phyloP scores from a whole-genome alignment of 176 grass and related monocot species.

The Neostapfia colusana region DNA sequence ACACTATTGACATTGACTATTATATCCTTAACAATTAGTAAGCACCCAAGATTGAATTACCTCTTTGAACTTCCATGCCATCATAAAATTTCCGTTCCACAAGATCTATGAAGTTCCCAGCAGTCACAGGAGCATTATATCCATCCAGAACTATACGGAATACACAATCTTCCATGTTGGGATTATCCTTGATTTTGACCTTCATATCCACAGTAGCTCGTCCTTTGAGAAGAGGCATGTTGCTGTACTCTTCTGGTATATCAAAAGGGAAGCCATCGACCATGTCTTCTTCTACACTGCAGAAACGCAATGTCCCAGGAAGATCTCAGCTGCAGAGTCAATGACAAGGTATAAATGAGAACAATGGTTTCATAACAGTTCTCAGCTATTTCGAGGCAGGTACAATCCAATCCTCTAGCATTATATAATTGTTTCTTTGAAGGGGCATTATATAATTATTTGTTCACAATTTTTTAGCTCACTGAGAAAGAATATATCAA shows the following conservation, averaged over 20 bases:
- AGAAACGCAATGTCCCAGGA: constrained; percentile 95
- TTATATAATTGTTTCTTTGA: not conserved
- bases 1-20: too few relatives aligned
- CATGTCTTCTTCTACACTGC: constrained; percentile 99
- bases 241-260: constrained; percentile 87
- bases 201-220: constrained; percentile 95
- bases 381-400: constrained; percentile 43
- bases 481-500: constrained; percentile 3
- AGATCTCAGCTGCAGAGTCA: constrained; percentile 99
- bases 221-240: constrained; percentile 94
- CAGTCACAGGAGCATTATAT: constrained; percentile 89
- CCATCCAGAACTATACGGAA: constrained; percentile 96
- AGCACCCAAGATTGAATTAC: constrained; percentile 34
- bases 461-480: not conserved
- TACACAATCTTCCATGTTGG: constrained; percentile 78
- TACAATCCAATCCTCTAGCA: constrained; percentile 30
- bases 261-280: constrained; percentile 89
- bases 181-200: constrained; percentile 97
- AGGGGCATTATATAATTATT: constrained; percentile 2
- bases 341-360: constrained; percentile 97
- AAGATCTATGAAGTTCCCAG: constrained; percentile 93
- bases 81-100: constrained; percentile 92
- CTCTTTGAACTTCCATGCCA: constrained; percentile 99
- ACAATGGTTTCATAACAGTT: constrained; percentile 52
- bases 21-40: not conserved